Conservation (phyloP, 495 filamentous ascomycete genomes). For the Penicillium salamii region DNA sequence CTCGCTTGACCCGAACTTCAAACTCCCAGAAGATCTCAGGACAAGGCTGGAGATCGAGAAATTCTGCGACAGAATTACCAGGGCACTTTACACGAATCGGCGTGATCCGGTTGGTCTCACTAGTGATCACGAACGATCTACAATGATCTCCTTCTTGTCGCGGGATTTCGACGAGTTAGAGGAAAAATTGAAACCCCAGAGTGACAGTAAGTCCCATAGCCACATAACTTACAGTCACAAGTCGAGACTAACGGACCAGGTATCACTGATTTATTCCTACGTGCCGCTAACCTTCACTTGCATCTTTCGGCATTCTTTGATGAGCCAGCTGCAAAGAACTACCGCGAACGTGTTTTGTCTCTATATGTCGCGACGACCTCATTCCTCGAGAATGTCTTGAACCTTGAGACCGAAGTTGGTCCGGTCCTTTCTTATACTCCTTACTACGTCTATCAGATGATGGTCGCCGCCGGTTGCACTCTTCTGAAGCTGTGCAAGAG, state of each 20-base stretch:
- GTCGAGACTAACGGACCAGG: constrained; percentile 40
- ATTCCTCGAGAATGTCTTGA: constrained; percentile 72
- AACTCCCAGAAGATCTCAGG: constrained; percentile 63
- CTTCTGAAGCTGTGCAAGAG: constrained; percentile 83
- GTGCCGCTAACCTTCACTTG: constrained; percentile 77
- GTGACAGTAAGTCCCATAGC: constrained; percentile 36
- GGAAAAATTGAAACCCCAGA: constrained; percentile 38
- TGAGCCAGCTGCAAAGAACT: constrained; percentile 67
- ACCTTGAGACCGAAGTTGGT: constrained; percentile 49
- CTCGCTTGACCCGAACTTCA: constrained; percentile 61
- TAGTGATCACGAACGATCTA: constrained; percentile 65
- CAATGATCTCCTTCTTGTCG: constrained; percentile 57
- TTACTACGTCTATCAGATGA: constrained; percentile 90
- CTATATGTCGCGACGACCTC: constrained; percentile 72
- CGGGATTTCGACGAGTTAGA: constrained; percentile 54
- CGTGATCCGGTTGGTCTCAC: constrained; percentile 72
- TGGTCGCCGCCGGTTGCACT: constrained; percentile 81
- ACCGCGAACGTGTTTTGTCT: constrained; percentile 72
- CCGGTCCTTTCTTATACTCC: constrained; percentile 66
- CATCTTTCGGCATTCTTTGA: constrained; percentile 88
- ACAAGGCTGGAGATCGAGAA: constrained; percentile 73
- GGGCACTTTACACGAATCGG: constrained; percentile 76
- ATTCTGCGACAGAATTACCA: constrained; percentile 83
- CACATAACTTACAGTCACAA: neutral
- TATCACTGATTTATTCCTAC: constrained; percentile 70